Evolutionary conservation across 176 grass and related monocot genomes (phyloP).

Genomic region (Cocos nucifera): DNA sequence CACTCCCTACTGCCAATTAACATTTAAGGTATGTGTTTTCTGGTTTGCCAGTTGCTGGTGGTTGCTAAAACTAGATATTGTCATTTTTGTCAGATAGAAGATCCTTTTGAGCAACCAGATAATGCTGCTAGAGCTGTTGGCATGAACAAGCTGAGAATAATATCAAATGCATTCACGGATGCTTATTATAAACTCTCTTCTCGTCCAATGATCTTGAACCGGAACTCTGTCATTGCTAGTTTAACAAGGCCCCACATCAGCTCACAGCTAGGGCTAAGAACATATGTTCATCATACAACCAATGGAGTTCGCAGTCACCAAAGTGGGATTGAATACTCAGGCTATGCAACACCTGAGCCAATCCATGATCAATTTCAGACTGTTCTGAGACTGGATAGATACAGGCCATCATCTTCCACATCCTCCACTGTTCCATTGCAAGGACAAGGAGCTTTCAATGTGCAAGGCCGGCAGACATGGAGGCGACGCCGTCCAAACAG

Average conservation of each 20-base stretch:
- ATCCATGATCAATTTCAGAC: too few relatives aligned
- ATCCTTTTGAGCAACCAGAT: slow-evolving; percentile 20
- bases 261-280: neutral
- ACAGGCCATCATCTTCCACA: too few relatives aligned
- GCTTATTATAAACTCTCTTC: slow-evolving; percentile 6
- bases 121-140: slow-evolving; percentile 22
- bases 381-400: too few relatives aligned
- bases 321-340: too few relatives aligned
- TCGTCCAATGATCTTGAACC: neutral
- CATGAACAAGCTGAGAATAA: neutral
- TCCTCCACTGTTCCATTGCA: too few relatives aligned
- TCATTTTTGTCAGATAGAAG: slow-evolving; percentile 2
- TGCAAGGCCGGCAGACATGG: too few relatives aligned
- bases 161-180: slow-evolving; percentile 10
- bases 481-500: too few relatives aligned
- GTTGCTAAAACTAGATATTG: neutral
- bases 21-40: neutral
- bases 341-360: too few relatives aligned
- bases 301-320: neutral
- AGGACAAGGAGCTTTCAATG: too few relatives aligned
- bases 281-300: neutral
- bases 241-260: neutral
- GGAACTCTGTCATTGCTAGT: neutral
- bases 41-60: neutral
- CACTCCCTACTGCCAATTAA: too few relatives aligned